A percentile compares a stretch with the other conserved stretches of the same genome.
These are phyloP conservation scores for Venturia carpophila DNA, from an alignment of 2,329 filamentous ascomycete species.

Conservation along the genomic window DNA sequence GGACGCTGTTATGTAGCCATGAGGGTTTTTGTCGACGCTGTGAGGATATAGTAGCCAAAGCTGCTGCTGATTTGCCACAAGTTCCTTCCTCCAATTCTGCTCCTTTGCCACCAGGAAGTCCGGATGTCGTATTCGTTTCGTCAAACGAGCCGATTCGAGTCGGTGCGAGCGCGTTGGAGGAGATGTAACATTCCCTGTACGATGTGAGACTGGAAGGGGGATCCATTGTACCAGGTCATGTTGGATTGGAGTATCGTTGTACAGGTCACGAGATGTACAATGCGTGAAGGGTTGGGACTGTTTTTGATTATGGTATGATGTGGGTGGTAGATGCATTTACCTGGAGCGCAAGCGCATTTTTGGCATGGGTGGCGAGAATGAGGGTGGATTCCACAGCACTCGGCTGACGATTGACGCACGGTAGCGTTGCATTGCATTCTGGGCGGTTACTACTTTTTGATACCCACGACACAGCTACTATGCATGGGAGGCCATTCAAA, in stretches of 20 bases:
- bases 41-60: neutral
- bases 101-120: neutral
- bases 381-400: neutral
- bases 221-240: neutral
- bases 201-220: neutral
- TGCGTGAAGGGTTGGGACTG: neutral
- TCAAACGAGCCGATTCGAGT: neutral
- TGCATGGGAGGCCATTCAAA: neutral
- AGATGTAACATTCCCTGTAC: neutral
- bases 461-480: neutral
- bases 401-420: neutral
- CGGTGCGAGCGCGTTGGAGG: neutral
- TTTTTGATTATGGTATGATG: neutral
- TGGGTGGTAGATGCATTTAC: neutral
- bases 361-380: neutral
- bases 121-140: neutral
- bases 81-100: neutral
- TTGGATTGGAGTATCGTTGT: neutral
- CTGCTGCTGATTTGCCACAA: neutral
- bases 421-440: conserved; percentile 2
- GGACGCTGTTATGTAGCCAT: neutral
- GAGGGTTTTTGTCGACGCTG: conserved; percentile 3
- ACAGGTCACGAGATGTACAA: neutral
- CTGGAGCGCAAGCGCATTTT: neutral
- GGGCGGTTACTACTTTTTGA: conserved; percentile 4